phyloP scores from a whole-genome alignment of 148 eudicot species.

The Arbutus unedo region DNA sequence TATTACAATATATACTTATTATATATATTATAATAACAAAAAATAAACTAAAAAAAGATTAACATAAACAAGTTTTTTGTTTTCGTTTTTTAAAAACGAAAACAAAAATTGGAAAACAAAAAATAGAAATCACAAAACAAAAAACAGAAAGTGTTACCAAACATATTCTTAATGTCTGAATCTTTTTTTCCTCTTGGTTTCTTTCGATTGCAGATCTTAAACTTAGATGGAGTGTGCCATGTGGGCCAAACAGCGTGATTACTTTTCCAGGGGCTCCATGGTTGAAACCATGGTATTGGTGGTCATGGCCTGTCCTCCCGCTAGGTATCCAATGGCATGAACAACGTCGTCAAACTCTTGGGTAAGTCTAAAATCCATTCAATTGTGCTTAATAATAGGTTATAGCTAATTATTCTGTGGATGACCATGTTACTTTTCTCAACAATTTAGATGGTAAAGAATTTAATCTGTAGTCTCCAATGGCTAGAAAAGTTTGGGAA shows the following conservation, averaged over 20 bases:
- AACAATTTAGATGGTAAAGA: background rate
- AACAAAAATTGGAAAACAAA: too few species aligned
- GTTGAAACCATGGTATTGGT: slow-evolving; percentile 99
- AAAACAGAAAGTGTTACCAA: too few species aligned
- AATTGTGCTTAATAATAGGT: background rate
- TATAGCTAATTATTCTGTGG: background rate
- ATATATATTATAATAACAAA: too few species aligned
- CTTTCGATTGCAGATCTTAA: slow-evolving; percentile 49
- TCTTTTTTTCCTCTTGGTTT: background rate
- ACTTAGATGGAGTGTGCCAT: slow-evolving; percentile 88
- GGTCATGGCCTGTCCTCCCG: slow-evolving; percentile 97
- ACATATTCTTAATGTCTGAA: too few species aligned
- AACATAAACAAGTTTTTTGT: too few species aligned
- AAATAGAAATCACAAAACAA: too few species aligned
- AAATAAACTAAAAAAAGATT: too few species aligned
- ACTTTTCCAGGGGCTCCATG: slow-evolving; percentile 89
- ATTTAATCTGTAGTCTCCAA: background rate
- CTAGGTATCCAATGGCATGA: slow-evolving; percentile 92
- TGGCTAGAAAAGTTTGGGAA: too few species aligned
- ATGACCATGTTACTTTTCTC: background rate
- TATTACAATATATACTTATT: too few species aligned
- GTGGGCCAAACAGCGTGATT: slow-evolving; percentile 94
- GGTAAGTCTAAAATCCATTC: slow-evolving; percentile 39
- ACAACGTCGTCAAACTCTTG: slow-evolving; percentile 73
- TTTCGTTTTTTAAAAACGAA: too few species aligned